Conservation (phyloP, 2,329 filamentous ascomycete species). For the Pyricularia grisea region DNA sequence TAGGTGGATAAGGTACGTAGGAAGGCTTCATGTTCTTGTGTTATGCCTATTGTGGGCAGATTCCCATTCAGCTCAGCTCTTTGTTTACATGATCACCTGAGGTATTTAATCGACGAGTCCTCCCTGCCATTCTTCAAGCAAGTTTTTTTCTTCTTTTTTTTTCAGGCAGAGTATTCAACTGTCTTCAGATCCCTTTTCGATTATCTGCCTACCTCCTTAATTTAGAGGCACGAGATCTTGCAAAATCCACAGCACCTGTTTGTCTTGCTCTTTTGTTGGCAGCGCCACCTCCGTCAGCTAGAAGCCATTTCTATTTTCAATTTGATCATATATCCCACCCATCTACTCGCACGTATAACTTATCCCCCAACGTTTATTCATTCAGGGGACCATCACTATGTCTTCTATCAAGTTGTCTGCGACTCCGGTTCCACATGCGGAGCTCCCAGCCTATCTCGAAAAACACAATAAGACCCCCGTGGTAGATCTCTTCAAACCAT, state of each 20-base stretch:
- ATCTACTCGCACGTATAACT: background rate
- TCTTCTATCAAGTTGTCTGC: background rate
- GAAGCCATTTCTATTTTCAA: background rate
- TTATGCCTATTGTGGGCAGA: background rate
- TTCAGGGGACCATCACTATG: background rate
- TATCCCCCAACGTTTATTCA: background rate
- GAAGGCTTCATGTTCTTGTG: background rate
- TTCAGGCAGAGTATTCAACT: background rate
- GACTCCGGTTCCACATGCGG: conserved; percentile 24
- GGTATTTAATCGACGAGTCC: background rate
- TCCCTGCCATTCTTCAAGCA: background rate
- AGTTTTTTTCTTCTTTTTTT: too few species aligned
- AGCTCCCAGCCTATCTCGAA: conserved; percentile 43
- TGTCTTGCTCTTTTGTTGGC: background rate
- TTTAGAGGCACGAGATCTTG: background rate
- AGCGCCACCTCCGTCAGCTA: background rate
- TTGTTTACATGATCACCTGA: background rate
- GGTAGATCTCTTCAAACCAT: conserved; percentile 52
- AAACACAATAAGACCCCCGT: conserved; percentile 44
- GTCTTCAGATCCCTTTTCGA: background rate
- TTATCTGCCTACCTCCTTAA: background rate
- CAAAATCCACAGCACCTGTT: background rate
- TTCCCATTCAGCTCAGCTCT: background rate
- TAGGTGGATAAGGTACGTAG: background rate
- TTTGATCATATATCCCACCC: background rate